These are phyloP conservation scores for Phytophthora tubulina DNA, from an alignment of 352 stramenopile genomes.

Conservation along the genomic window DNA sequence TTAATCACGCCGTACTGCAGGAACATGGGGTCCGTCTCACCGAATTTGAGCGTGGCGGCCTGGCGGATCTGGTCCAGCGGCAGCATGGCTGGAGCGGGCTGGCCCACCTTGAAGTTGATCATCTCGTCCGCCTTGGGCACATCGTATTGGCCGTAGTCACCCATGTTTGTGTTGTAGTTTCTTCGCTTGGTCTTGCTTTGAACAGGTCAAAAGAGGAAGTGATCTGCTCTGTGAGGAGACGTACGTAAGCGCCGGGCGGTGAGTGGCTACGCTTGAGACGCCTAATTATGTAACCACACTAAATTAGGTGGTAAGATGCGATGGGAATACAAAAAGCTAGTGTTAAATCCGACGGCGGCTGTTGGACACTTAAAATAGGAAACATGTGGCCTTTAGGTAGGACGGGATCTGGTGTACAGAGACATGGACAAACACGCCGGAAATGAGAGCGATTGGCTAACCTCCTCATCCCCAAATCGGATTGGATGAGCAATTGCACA, in stretches of 20 bases:
- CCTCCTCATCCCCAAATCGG: slow-evolving; percentile 20
- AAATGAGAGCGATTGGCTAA: slow-evolving; percentile 19
- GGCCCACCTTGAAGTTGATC: slow-evolving; percentile 93
- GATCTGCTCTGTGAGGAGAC: slow-evolving; percentile 14
- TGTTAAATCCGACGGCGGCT: slow-evolving; percentile 25
- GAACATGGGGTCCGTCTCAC: slow-evolving; percentile 87
- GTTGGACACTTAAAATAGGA: slow-evolving; percentile 27
- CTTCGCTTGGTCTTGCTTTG: slow-evolving; percentile 9
- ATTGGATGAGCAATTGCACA: slow-evolving; percentile 23
- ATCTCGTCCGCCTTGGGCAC: slow-evolving; percentile 81
- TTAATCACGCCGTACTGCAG: slow-evolving; percentile 92
- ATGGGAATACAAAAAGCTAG: slow-evolving; percentile 3
- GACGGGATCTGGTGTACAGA: slow-evolving; percentile 12
- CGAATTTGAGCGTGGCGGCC: slow-evolving; percentile 82
- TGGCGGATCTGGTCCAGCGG: slow-evolving; percentile 90
- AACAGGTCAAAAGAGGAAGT: slow-evolving; percentile 27
- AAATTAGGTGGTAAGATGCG: slow-evolving; percentile 2
- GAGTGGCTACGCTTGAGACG: slow-evolving; percentile 29
- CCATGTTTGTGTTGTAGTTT: slow-evolving; percentile 51
- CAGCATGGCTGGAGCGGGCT: slow-evolving; percentile 84
- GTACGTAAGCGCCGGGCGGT: slow-evolving; percentile 13
- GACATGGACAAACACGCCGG: slow-evolving; percentile 9
- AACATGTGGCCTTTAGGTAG: slow-evolving; percentile 12
- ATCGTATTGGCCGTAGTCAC: slow-evolving; percentile 88
- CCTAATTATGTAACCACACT: background rate